Evolutionary conservation across 306 rosid genomes (phyloP).

Genomic region (Oxytropis ochrocephala): DNA sequence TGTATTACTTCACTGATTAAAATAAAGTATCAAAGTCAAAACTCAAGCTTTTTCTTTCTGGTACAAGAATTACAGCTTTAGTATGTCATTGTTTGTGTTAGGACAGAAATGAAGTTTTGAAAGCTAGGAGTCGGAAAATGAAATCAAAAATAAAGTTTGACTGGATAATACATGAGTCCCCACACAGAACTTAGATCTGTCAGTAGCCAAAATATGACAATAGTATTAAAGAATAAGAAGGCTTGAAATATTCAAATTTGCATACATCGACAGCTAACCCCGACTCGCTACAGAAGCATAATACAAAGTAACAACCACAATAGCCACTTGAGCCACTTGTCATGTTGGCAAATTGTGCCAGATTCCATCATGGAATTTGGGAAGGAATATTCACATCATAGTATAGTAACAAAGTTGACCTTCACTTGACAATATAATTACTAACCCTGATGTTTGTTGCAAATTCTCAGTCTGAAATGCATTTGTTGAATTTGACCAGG

Average conservation of each 20-base stretch:
- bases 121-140: not conserved
- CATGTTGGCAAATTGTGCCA: not conserved
- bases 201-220: not conserved
- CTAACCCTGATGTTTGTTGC: slow-evolving; percentile 55
- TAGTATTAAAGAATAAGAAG: not conserved
- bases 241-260: not conserved
- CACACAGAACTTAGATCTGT: not conserved
- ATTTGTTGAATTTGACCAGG: slow-evolving; percentile 66
- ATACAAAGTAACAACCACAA: not conserved
- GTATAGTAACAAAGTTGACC: not conserved
- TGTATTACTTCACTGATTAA: not conserved
- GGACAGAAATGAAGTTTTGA: not conserved
- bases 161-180: not conserved
- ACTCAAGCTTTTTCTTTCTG: not conserved
- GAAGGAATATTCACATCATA: not conserved
- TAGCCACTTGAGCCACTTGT: not conserved
- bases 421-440: not conserved
- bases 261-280: too few species aligned
- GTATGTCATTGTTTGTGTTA: not conserved
- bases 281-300: too few species aligned
- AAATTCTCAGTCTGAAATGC: slow-evolving; percentile 38
- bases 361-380: not conserved
- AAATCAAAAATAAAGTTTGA: not conserved
- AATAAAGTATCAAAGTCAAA: not conserved
- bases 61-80: not conserved